A percentile compares a stretch with the other conserved stretches of the same genome.
phyloP scores from a whole-genome alignment of 192 early-diverging fungal species.

The Allomyces javanicus region DNA sequence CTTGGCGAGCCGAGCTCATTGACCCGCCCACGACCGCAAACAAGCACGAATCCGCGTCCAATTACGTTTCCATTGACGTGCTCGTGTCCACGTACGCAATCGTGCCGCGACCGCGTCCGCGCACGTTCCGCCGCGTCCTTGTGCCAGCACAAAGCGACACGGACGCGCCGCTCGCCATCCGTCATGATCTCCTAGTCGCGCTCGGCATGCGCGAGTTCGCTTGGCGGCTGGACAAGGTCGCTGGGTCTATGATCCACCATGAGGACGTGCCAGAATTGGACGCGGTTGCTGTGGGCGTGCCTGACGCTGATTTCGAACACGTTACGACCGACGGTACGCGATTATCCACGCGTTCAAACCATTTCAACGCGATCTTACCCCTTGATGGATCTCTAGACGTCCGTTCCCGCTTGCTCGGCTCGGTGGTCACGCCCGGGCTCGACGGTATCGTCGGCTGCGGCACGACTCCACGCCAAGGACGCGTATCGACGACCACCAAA shows the following conservation, averaged over 20 bases:
- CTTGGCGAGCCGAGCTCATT: no score
- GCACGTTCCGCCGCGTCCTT: no score
- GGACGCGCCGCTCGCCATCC: no score
- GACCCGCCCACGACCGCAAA: no score
- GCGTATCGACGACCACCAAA: no score
- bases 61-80: no score
- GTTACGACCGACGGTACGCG: neutral
- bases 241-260: neutral
- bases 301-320: neutral
- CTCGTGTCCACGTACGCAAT: no score
- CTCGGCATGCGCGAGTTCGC: neutral
- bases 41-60: no score
- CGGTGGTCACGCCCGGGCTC: neutral
- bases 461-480: no score
- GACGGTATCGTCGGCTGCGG: neutral
- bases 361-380: neutral
- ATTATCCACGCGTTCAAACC: neutral
- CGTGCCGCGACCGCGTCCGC: no score
- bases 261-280: neutral
- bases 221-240: neutral
- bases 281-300: neutral
- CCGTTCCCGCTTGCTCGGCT: neutral
- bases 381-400: neutral
- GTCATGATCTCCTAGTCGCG: neutral
- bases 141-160: no score